Evolutionary conservation across 2,329 filamentous ascomycete species (phyloP).

Genomic region (Huntiella decipiens): DNA sequence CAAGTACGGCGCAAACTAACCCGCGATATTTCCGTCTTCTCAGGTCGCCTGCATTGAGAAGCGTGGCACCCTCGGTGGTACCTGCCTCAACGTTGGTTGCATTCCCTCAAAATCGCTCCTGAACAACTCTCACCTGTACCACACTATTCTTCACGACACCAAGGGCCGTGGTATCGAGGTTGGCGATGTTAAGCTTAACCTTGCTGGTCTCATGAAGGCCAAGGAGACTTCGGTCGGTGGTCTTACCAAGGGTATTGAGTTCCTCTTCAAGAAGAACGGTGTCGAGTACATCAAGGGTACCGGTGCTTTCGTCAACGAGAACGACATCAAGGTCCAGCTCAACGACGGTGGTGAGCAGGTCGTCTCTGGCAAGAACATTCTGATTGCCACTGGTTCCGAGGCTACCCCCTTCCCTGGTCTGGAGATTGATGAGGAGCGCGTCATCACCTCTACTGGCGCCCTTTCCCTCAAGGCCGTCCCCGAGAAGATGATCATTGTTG

Average conservation of each 20-base stretch:
- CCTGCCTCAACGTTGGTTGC: constrained; percentile 96
- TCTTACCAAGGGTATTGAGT: constrained; percentile 94
- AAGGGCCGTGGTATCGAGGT: constrained; percentile 96
- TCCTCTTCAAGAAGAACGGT: constrained; percentile 97
- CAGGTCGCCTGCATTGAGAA: constrained; percentile 97
- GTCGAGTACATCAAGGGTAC: constrained; percentile 96
- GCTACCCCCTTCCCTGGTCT: constrained; percentile 91
- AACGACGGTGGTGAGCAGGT: constrained; percentile 81
- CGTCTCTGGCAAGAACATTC: constrained; percentile 83
- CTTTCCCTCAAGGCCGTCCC: constrained; percentile 78
- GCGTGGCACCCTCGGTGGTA: constrained; percentile 83
- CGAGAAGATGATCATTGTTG: constrained; percentile 92
- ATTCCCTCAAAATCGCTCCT: constrained; percentile 98
- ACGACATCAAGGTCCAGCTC: constrained; percentile 80
- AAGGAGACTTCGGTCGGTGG: constrained; percentile 81
- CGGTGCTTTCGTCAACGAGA: constrained; percentile 68
- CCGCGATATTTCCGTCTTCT: background rate
- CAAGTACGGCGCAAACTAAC: background rate
- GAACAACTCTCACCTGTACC: constrained; percentile 98
- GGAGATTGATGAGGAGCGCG: constrained; percentile 91
- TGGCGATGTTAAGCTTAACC: constrained; percentile 89
- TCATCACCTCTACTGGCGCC: constrained; percentile 90
- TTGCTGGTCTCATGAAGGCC: constrained; percentile 91
- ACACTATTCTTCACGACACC: constrained; percentile 90
- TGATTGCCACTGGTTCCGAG: constrained; percentile 92